Evolutionary conservation across 2,329 filamentous ascomycete genomes (phyloP).

Genomic region (Talaromyces marneffei): DNA sequence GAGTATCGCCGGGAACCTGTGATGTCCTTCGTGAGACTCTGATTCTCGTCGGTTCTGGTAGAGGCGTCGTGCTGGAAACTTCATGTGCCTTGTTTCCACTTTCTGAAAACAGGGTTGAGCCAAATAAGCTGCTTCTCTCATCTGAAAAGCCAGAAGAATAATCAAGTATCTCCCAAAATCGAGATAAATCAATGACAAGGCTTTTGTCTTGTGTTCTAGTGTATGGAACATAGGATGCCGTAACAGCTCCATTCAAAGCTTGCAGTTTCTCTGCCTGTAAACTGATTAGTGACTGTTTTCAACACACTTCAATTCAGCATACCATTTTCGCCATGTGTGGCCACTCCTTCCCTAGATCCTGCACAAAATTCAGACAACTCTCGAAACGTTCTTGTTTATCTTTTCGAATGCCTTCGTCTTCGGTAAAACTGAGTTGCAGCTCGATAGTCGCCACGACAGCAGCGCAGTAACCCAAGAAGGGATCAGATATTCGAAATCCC

Average conservation of each 20-base stretch:
- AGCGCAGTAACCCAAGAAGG: conserved; percentile 46
- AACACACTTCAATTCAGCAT: conserved; percentile 13
- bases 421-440: conserved; percentile 50
- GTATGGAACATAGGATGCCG: conserved; percentile 38
- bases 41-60: conserved; percentile 41
- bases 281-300: background rate
- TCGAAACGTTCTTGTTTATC: conserved; percentile 42
- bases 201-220: conserved; percentile 30
- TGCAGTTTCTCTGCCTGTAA: conserved; percentile 41
- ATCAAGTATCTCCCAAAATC: conserved; percentile 47
- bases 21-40: conserved; percentile 16
- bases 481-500: conserved; percentile 43
- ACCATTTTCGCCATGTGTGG: conserved; percentile 43
- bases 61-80: conserved; percentile 39
- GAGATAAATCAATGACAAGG: conserved; percentile 42
- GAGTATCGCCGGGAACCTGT: conserved; percentile 19
- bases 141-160: conserved; percentile 39
- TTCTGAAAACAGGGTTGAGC: conserved; percentile 33
- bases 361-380: conserved; percentile 43
- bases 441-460: conserved; percentile 51
- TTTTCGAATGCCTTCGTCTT: conserved; percentile 31
- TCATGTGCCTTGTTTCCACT: conserved; percentile 27
- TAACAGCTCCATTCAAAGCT: conserved; percentile 40
- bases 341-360: conserved; percentile 39
- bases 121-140: conserved; percentile 36